Conservation (phyloP, 306 rosid genomes). For the Quercus engelmannii region DNA sequence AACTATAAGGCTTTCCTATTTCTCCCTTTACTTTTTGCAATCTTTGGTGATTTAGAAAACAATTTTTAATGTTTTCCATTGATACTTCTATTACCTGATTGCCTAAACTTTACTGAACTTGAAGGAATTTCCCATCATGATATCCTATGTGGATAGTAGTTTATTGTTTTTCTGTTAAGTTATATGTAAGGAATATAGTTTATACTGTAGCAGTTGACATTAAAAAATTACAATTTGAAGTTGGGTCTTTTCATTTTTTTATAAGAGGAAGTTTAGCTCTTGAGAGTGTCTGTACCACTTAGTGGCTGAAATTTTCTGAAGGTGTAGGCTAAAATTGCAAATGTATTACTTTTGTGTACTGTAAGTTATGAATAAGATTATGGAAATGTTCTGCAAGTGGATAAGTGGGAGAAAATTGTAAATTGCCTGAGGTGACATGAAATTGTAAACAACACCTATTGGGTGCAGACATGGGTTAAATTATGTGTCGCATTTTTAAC, state of each 20-base stretch:
- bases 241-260: too few species aligned
- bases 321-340: background rate
- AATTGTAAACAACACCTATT: background rate
- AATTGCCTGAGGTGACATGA: background rate
- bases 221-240: background rate
- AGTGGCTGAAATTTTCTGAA: background rate
- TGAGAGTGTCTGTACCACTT: background rate
- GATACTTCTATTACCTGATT: background rate
- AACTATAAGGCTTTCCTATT: background rate
- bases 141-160: background rate
- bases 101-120: background rate
- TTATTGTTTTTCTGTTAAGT: slow-evolving; percentile 1
- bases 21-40: slow-evolving; percentile 11
- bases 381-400: background rate
- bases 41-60: slow-evolving; percentile 3
- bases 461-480: background rate
- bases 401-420: background rate
- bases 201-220: background rate
- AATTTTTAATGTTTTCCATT: background rate
- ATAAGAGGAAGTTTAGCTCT: background rate
- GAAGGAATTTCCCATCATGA: background rate
- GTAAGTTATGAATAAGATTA: background rate
- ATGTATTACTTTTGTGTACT: background rate
- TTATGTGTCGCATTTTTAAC: background rate
- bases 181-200: background rate